Conservation (phyloP, 1,284 basidiomycete genomes). For the Apiotrichum brassicae region DNA sequence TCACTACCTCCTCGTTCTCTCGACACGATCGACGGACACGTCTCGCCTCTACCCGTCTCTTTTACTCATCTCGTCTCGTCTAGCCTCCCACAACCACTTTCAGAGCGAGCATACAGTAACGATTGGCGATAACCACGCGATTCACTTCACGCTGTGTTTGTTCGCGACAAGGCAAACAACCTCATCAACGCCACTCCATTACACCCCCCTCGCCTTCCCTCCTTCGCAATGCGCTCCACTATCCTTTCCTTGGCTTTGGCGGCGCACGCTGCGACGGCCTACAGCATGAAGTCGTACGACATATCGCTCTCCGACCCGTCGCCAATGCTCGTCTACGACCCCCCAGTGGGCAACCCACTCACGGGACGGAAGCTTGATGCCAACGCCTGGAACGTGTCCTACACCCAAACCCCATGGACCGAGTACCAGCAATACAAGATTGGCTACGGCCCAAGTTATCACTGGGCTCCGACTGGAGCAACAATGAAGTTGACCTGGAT, state of each 20-base stretch:
- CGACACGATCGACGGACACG: no score
- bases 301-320: not conserved
- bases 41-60: no score
- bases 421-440: not conserved
- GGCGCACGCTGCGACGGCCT: not conserved
- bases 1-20: no score
- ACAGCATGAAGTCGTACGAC: not conserved
- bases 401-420: not conserved
- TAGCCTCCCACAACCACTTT: no score
- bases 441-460: not conserved
- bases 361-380: not conserved
- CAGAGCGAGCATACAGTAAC: no score
- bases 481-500: not conserved
- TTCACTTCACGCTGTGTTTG: no score
- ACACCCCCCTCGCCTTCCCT: no score
- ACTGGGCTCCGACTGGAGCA: not conserved
- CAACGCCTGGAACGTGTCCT: not conserved
- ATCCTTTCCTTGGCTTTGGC: not conserved
- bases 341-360: not conserved
- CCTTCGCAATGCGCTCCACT: not conserved
- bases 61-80: no score
- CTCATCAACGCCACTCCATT: no score
- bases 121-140: no score
- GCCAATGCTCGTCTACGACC: not conserved
- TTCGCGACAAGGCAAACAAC: no score